Base-by-base conservation (phyloP, 2,329 filamentous ascomycete genomes). In the Blastomyces silverae region DNA sequence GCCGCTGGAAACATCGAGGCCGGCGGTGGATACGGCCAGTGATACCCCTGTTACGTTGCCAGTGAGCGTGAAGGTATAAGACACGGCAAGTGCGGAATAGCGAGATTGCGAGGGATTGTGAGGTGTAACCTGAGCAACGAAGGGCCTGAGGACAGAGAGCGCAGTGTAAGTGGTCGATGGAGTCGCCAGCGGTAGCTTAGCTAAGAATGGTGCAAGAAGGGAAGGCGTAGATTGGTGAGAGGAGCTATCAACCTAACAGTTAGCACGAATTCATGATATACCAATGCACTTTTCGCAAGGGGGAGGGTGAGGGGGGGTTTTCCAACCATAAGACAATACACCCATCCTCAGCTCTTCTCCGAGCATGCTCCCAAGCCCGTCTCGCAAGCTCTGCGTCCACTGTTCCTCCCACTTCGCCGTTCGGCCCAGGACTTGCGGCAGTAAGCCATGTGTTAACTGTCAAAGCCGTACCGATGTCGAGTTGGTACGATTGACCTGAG, bases 401-500 rank as follows among this genome's bases (percentile, higher is more conserved):
- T 8, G 90, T 92, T 63, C 90, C 90, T 62, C 90, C 90, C 58
- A 82, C 81, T 64, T 84, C 83, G 48, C 89, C 89, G 71, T 91
- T 85, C 2, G 85, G 83, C 50, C 88, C 86, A 31, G 84, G 80
- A 69, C 89, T 89, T 37, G 86, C 83, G 22, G 91, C 90, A 3
- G 91, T 96, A 63, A 94, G 84, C 92, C 92, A 97, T 65, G 92
- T 97, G 79, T 97, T 97, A 69, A 97, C 91, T 0, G 94, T 92
- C 50, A 97, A 77, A 75, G 91, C 96, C 46, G 92, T 94, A 70
- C 91, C 91, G 59, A 92, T 88, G 77, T 99, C 94, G 57, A 99
- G 85, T 67, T 84, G 83, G 75, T 96, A 94, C n/a, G 93, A 86
- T 72, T 91, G 87, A 39, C 87, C 87, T 2, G 89, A 87, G 59